Percentiles rank a stretch among this genome's conserved stretches.
Conservation (phyloP, 805 yeast genomes). For the Torulaspora microellipsoides region DNA sequence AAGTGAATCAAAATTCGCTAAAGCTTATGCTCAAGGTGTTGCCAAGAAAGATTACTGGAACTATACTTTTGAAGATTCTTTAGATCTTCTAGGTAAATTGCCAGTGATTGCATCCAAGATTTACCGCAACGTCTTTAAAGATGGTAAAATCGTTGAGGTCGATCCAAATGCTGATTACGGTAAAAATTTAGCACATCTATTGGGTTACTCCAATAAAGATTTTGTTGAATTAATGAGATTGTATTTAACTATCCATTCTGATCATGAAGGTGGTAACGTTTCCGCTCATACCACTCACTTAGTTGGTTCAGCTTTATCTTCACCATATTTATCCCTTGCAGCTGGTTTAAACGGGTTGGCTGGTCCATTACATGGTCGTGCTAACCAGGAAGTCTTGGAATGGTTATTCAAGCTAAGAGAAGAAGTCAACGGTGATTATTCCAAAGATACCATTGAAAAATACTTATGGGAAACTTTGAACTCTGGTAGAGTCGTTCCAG, state of each 20-base stretch:
- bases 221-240: slow-evolving; percentile 77
- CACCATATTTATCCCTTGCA: slow-evolving; percentile 72
- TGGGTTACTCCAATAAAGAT: slow-evolving; percentile 59
- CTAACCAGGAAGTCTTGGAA: slow-evolving; percentile 82
- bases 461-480: slow-evolving; percentile 76
- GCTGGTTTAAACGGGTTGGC: slow-evolving; percentile 85
- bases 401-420: slow-evolving; percentile 67
- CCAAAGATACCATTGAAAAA: slow-evolving; percentile 64
- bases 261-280: slow-evolving; percentile 89
- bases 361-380: slow-evolving; percentile 85
- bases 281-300: slow-evolving; percentile 83
- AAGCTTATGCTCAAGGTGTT: slow-evolving; percentile 81
- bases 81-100: slow-evolving; percentile 75
- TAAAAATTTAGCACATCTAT: slow-evolving; percentile 54
- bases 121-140: slow-evolving; percentile 80
- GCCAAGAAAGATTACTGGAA: slow-evolving; percentile 81
- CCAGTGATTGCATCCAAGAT: slow-evolving; percentile 79
- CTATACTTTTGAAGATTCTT: slow-evolving; percentile 74
- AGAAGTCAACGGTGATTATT: slow-evolving; percentile 57
- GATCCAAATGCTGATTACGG: slow-evolving; percentile 60
- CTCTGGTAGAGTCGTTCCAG: slow-evolving; percentile 82
- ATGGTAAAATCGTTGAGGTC: slow-evolving; percentile 58
- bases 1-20: slow-evolving; percentile 76
- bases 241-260: slow-evolving; percentile 77
- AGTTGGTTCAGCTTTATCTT: slow-evolving; percentile 77